Percentiles rank a stretch among this genome's conserved stretches.
Conservation (phyloP, 2,329 filamentous ascomycete species). For the Cercospora canescens region DNA sequence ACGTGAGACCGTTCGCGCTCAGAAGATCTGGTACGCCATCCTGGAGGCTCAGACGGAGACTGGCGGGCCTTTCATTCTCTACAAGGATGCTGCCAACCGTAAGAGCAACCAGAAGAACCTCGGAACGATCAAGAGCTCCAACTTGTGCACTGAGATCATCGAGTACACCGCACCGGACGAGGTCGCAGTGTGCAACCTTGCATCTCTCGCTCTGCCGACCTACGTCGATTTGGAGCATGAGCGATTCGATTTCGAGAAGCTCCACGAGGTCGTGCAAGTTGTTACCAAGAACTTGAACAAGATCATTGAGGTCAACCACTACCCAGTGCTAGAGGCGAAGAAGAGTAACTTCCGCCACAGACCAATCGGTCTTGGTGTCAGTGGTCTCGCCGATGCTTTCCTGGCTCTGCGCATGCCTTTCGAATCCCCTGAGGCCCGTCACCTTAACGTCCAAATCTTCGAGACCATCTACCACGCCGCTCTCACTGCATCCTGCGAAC, state of each 20-base stretch:
- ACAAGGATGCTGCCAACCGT: constrained; percentile 97
- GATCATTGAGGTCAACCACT: constrained; percentile 98
- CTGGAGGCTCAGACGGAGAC: constrained; percentile 98
- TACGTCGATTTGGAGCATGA: constrained; percentile 85
- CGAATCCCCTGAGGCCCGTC: constrained; percentile 88
- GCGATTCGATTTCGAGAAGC: constrained; percentile 91
- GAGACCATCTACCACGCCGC: constrained; percentile 99
- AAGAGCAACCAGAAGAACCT: constrained; percentile 99
- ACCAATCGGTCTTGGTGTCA: constrained; percentile 93
- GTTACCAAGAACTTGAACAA: constrained; percentile 95
- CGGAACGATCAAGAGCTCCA: constrained; percentile 96
- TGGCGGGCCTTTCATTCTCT: constrained; percentile 98
- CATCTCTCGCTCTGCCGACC: constrained; percentile 86
- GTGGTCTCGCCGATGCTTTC: constrained; percentile 97
- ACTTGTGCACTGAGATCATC: constrained; percentile 97
- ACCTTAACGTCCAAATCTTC: constrained; percentile 97
- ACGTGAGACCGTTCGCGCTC: constrained; percentile 88
- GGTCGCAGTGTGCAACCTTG: constrained; percentile 97
- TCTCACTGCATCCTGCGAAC: constrained; percentile 81
- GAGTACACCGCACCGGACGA: constrained; percentile 97
- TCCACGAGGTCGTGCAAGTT: constrained; percentile 91
- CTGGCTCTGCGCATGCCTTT: constrained; percentile 94
- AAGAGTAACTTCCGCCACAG: constrained; percentile 98
- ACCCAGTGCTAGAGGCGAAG: constrained; percentile 89
- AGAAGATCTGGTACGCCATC: constrained; percentile 99